Evolutionary conservation across 2,329 filamentous ascomycete genomes (phyloP), one percentile per base, ranked within the genome.

Genomic region (Cladosporium sp.): DNA sequence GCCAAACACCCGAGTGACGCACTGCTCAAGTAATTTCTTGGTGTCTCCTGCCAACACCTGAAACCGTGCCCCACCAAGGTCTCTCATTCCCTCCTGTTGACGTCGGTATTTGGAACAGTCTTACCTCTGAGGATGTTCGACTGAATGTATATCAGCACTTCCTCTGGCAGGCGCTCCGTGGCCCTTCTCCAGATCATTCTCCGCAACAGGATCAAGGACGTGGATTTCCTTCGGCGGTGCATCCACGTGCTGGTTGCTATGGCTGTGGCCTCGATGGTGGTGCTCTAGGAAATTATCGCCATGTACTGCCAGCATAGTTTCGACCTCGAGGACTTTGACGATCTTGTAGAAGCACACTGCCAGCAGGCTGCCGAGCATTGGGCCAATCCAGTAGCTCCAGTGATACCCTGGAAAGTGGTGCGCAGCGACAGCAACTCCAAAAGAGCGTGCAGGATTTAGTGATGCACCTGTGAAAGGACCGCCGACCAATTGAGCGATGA

Each of bases 401-500:
- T 63, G 62, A 36, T 61, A 63, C 36, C 51, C 47, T 19, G 61
- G 60, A 47, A 62, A 64, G 20, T 59, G 58, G 28, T 55, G 58
- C 15, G 43, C 28, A 9, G 51, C 45, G 6, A 67, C 61, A 3
- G 64, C 65, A 30, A 58, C 55, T 15, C 64, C 71, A 43, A 73
- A 72, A 15, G 65, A 67, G 17, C 71, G 66, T 25, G 70, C 69
- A 22, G 71, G 70, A 51, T 72, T 73, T 15, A 73, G 62, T 12
- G 64, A 67, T 28, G 60, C 70, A 28, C 71, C 71, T 12, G 70
- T 73, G 58, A 69, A 73, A 59, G 66, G 69, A 34, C 70, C 65
- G 17, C 68, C 67, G 59, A 60, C 47, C n/a, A 70, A 58, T 55
- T 72, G 78, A 0, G 76, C 63, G 39, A 64, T 56, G 22, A 92